A percentile compares a stretch with the other conserved stretches of the same genome.
Evolutionary conservation across 768 basidiomycete genomes (phyloP).

Genomic region (Serendipita sp.): DNA sequence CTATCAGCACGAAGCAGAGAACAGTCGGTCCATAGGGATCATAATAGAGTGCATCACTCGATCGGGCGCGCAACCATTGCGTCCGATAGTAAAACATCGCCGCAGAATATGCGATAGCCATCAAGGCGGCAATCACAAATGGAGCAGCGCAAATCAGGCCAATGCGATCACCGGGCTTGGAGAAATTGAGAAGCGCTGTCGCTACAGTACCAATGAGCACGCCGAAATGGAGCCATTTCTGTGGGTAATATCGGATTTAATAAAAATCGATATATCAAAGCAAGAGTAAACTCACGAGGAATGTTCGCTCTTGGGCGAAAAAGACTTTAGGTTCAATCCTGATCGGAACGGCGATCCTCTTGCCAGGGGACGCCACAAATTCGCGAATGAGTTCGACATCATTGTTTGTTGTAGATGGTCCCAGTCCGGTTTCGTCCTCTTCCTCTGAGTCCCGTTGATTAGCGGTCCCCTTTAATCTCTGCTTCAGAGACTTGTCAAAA

Average conservation of each 20-base stretch:
- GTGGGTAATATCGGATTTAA: conserved; percentile 4
- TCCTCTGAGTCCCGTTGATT: conserved; percentile 23
- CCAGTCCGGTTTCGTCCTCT: conserved; percentile 28
- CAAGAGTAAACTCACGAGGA: conserved; percentile 45
- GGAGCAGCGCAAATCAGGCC: conserved; percentile 65
- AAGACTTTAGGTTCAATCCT: conserved; percentile 96
- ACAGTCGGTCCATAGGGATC: conserved; percentile 77
- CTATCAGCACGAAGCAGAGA: conserved; percentile 51
- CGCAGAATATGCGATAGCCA: conserved; percentile 77
- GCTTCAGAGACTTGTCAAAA: conserved; percentile 73
- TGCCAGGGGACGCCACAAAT: conserved; percentile 70
- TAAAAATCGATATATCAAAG: conserved; percentile 7
- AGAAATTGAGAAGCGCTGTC: conserved; percentile 78
- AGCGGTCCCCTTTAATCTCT: conserved; percentile 32
- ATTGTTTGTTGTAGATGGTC: conserved; percentile 17
- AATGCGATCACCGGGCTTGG: conserved; percentile 47
- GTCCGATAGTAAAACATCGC: conserved; percentile 68
- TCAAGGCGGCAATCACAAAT: conserved; percentile 80
- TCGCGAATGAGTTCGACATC: conserved; percentile 29
- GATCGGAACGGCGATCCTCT: conserved; percentile 85
- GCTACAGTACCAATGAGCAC: conserved; percentile 83
- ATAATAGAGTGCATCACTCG: conserved; percentile 72
- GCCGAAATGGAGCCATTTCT: conserved; percentile 84
- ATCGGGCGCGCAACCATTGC: conserved; percentile 45
- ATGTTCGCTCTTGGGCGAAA: conserved; percentile 90